These are phyloP conservation scores for Aspergillus amoenus DNA, from an alignment of 2,329 filamentous ascomycete species.

Conservation along the genomic window DNA sequence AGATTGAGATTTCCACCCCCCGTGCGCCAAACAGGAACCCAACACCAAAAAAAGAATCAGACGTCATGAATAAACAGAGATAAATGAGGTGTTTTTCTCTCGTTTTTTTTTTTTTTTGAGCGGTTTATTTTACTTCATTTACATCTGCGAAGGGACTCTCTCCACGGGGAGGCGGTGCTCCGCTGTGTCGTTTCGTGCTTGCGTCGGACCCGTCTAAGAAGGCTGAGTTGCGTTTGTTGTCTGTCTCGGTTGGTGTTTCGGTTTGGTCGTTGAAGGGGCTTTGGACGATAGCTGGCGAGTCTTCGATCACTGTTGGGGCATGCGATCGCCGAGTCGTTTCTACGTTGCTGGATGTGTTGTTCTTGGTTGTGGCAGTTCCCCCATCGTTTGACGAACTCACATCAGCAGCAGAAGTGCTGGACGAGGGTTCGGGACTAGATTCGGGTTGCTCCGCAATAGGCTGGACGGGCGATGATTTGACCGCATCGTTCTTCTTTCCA, in stretches of 20 bases:
- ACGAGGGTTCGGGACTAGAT: slow-evolving; percentile 10
- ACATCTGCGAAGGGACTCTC: slow-evolving; percentile 46
- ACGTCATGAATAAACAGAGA: slow-evolving; percentile 10
- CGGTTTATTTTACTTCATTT: slow-evolving; percentile 41
- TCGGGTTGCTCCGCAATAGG: slow-evolving; percentile 21
- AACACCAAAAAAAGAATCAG: slow-evolving; percentile 4
- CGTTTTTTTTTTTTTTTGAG: background rate
- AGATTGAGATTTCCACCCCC: slow-evolving; percentile 1
- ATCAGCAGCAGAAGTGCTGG: slow-evolving; percentile 28
- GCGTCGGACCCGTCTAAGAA: slow-evolving; percentile 25
- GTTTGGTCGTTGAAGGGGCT: slow-evolving; percentile 31
- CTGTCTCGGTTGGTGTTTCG: slow-evolving; percentile 22
- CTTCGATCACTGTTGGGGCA: slow-evolving; percentile 29
- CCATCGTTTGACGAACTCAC: slow-evolving; percentile 35
- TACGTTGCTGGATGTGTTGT: slow-evolving; percentile 15
- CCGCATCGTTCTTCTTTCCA: slow-evolving; percentile 28
- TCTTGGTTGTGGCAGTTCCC: slow-evolving; percentile 16
- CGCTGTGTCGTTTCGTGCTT: slow-evolving; percentile 33
- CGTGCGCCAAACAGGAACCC: slow-evolving; percentile 11
- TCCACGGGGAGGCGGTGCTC: slow-evolving; percentile 29
- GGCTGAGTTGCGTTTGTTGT: slow-evolving; percentile 22
- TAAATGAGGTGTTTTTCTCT: background rate
- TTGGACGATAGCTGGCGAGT: slow-evolving; percentile 25
- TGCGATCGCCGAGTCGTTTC: slow-evolving; percentile 23
- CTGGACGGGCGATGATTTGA: slow-evolving; percentile 14